These are phyloP conservation scores for Tritrichomonas foetus DNA, from an alignment of 208 protist species.

Conservation along the genomic window DNA sequence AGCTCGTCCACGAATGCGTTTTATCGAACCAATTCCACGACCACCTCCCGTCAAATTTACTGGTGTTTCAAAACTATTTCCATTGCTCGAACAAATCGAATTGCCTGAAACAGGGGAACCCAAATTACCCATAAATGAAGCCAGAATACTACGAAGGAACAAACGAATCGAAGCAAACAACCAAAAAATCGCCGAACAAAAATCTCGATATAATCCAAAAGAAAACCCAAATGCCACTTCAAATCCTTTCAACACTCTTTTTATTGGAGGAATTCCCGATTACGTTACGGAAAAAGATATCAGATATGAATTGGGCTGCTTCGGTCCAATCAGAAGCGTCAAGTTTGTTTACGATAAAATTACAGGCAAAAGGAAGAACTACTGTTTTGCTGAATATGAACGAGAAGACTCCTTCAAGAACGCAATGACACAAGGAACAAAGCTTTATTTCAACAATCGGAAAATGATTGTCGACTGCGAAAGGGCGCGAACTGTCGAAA, in stretches of 20 bases:
- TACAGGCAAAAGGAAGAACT: background rate
- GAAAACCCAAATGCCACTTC: background rate
- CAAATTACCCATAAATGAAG: background rate
- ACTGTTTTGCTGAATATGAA: conserved; percentile 35
- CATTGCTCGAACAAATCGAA: background rate
- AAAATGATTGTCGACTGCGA: background rate
- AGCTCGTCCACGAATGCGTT: background rate
- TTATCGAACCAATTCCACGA: background rate
- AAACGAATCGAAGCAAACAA: background rate
- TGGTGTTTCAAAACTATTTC: background rate
- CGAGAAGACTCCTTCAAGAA: background rate
- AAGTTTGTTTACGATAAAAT: background rate
- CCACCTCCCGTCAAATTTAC: background rate
- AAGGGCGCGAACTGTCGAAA: background rate
- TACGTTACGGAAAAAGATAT: background rate
- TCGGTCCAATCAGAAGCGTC: background rate
- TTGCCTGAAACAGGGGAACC: background rate
- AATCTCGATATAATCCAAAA: background rate
- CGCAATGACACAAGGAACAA: background rate
- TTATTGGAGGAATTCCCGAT: background rate
- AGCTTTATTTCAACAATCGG: background rate
- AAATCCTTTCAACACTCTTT: conserved; percentile 17
- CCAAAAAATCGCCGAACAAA: background rate
- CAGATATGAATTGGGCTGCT: background rate
- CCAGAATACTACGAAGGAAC: background rate